These are phyloP conservation scores for Colletotrichum karsti DNA, from an alignment of 2,329 filamentous ascomycete species.

Conservation along the genomic window DNA sequence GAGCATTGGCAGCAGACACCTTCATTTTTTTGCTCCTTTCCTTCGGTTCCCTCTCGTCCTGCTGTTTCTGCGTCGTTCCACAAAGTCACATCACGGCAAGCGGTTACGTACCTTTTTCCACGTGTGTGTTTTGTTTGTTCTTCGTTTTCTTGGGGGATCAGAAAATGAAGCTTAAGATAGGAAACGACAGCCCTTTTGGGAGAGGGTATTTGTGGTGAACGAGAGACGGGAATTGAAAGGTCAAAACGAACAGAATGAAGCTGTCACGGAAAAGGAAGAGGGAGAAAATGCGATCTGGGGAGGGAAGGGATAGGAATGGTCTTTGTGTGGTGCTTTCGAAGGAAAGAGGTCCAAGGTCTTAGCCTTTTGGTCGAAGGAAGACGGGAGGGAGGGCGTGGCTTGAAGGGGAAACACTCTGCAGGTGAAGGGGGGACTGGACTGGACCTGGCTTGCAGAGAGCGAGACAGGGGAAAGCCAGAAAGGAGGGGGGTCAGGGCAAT, in stretches of 20 bases:
- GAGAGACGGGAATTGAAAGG: slow-evolving; percentile 47
- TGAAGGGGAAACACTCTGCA: slow-evolving; percentile 27
- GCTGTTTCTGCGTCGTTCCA: slow-evolving; percentile 10
- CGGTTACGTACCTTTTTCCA: slow-evolving; percentile 21
- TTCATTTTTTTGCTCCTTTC: neutral
- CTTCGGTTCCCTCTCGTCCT: neutral
- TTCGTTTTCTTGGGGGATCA: slow-evolving; percentile 4
- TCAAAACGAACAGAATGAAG: slow-evolving; percentile 28
- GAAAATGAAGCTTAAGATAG: slow-evolving; percentile 37
- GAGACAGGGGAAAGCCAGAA: slow-evolving; percentile 13
- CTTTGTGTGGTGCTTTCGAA: slow-evolving; percentile 25
- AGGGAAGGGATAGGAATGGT: slow-evolving; percentile 19
- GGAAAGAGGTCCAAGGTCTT: neutral
- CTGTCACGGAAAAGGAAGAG: slow-evolving; percentile 30
- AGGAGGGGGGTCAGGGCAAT: slow-evolving; percentile 23
- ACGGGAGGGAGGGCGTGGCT: slow-evolving; percentile 23
- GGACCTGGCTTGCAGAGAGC: neutral
- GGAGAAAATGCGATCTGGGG: slow-evolving; percentile 10
- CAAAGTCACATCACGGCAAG: slow-evolving; percentile 1
- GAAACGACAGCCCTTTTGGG: slow-evolving; percentile 3
- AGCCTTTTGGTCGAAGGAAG: neutral
- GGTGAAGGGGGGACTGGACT: slow-evolving; percentile 5
- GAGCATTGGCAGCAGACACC: slow-evolving; percentile 12
- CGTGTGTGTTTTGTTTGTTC: slow-evolving; percentile 16
- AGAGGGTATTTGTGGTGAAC: slow-evolving; percentile 34